phyloP scores from a whole-genome alignment of 108 stramenopile genomes.

The Fistulifera solaris region DNA sequence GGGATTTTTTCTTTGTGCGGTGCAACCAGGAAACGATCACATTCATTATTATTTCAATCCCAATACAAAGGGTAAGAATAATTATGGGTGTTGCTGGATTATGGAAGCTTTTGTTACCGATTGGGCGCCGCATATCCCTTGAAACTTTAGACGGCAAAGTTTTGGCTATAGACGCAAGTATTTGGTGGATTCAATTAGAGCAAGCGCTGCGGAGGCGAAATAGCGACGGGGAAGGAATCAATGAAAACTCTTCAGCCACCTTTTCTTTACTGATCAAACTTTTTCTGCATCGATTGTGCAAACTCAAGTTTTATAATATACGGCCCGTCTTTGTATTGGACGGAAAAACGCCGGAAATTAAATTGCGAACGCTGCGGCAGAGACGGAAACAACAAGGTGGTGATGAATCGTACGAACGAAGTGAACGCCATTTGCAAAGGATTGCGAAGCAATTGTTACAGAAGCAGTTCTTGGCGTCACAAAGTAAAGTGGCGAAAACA shows the following conservation, averaged over 20 bases:
- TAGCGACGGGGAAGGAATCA: conserved; percentile 58
- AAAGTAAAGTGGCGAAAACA: conserved; percentile 2
- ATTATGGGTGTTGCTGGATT: conserved; percentile 89
- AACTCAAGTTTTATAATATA: conserved; percentile 89
- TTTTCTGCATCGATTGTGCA: conserved; percentile 86
- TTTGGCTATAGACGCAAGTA: conserved; percentile 93
- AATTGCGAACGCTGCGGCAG: conserved; percentile 59
- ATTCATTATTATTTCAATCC: no score
- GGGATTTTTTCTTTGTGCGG: no score
- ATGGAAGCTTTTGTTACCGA: conserved; percentile 88
- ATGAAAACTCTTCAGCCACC: conserved; percentile 37
- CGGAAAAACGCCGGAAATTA: conserved; percentile 91
- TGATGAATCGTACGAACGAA: conserved; percentile 19
- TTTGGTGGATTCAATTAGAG: conserved; percentile 97
- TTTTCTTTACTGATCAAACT: conserved; percentile 83
- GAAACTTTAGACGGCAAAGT: conserved; percentile 92
- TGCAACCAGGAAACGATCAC: no score
- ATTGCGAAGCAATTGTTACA: conserved; percentile 72
- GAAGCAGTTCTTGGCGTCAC: conserved; percentile 22
- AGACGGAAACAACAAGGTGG: conserved; percentile 60
- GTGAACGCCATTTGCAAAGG: conserved; percentile 24
- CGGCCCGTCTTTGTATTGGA: conserved; percentile 98
- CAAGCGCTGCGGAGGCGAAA: conserved; percentile 95
- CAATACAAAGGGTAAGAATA: neutral
- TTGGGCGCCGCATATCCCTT: conserved; percentile 90